These are phyloP conservation scores for Trichoderma endophyticum DNA, from an alignment of 2,329 filamentous ascomycete species.

Conservation along the genomic window DNA sequence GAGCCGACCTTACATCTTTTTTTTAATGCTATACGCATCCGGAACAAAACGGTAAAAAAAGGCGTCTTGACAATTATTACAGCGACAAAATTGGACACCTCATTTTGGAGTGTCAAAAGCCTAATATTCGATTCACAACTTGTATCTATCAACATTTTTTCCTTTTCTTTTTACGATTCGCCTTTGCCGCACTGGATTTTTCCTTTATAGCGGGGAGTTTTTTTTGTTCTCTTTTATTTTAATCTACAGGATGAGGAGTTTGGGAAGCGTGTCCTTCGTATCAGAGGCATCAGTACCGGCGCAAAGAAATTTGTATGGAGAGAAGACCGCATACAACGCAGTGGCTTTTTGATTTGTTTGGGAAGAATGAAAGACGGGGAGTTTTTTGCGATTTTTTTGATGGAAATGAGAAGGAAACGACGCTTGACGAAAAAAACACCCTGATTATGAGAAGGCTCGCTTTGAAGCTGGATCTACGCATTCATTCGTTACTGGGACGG, in stretches of 20 bases:
- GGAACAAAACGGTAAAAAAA: background rate
- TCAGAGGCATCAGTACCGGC: conserved; percentile 17
- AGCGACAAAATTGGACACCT: background rate
- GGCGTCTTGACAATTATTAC: background rate
- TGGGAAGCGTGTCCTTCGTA: conserved; percentile 15
- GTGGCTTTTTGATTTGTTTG: conserved; percentile 1
- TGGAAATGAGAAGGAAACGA: conserved; percentile 19
- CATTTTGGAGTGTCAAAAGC: background rate
- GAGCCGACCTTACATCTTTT: background rate
- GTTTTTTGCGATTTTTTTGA: conserved; percentile 9
- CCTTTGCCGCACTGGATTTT: conserved; percentile 1
- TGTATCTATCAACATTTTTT: conserved; percentile 14
- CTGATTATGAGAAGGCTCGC: conserved; percentile 17
- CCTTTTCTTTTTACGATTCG: background rate
- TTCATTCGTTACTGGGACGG: conserved; percentile 2
- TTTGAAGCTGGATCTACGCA: conserved; percentile 10
- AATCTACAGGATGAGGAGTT: conserved; percentile 11
- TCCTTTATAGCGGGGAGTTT: conserved; percentile 21
- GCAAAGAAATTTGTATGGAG: conserved; percentile 9
- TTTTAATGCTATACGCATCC: conserved; percentile 1
- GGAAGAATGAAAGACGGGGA: conserved; percentile 16
- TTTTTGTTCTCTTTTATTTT: background rate
- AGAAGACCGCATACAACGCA: conserved; percentile 1
- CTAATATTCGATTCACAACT: conserved; percentile 19
- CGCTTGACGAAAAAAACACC: conserved; percentile 18